Evolutionary conservation across 441 rosid species (phyloP), one percentile per base, ranked within the genome.

Genomic region (Euphorbia celastroides): DNA sequence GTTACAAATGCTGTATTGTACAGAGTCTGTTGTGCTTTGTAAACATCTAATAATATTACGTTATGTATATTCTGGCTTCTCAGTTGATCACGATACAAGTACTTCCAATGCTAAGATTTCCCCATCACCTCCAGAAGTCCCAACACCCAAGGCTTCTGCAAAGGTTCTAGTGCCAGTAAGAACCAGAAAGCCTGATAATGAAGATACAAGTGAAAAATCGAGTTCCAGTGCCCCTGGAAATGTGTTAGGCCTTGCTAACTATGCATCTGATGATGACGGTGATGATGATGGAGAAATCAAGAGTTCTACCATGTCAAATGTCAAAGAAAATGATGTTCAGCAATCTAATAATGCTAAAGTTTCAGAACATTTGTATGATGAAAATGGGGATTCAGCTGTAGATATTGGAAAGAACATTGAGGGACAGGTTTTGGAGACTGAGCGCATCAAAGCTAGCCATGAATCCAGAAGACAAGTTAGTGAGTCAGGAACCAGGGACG

Each of bases 201-300:
- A 71, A 64, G 81, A 75, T 68, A 70, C 54, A 69, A 70, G 70
- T 68, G 88, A 80, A 76, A 86, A 80, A 48, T 75, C 84, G 72
- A 80, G 84, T 77, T 79, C 88, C 34, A 78, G 83, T 65, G 74
- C 82, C 44, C 81, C 87, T 57, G 92, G 86, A 70, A 85, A 88
- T 86, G 70, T 94, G 31, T 75, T 92, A 74, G 99, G 99, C 78
- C 99, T 94, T 70, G 97, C 79, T 73, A 91, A 79, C 79, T 94
- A 94, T 84, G 87, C 89, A 67, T 84, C 99, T 65, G 99, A 94
- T 62, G 94, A 92, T 50, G 87, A 79, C 17, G 86, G 90, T 56
- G 93, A 91, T 62, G 89, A 79, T 22, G 84, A 74, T 9, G 83
- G 82, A 72, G 92, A 82, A 82, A 72, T 68, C 54, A 80, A 78